Conservation (phyloP, 108 stramenopile genomes). For the Craspedostauros australis region DNA sequence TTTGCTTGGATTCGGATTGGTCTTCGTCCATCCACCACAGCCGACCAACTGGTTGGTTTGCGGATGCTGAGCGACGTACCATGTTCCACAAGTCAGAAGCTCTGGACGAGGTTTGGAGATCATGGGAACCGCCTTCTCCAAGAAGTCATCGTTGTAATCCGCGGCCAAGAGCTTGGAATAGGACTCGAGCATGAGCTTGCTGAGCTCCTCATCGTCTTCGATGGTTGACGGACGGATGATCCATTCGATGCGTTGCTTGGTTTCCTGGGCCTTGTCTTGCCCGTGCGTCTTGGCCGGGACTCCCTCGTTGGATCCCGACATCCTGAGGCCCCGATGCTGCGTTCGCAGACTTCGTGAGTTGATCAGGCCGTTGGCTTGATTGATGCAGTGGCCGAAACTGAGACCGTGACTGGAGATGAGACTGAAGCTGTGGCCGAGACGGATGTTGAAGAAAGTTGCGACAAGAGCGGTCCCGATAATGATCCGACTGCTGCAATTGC, state of each 20-base stretch:
- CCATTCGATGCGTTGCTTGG: slow-evolving; percentile 13
- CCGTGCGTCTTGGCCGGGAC: too few relatives aligned
- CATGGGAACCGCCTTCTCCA: slow-evolving; percentile 9
- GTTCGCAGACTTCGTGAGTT: too few relatives aligned
- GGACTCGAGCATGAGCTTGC: neutral
- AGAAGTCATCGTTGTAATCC: slow-evolving; percentile 9
- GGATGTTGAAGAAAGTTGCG: too few relatives aligned
- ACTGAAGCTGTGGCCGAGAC: too few relatives aligned
- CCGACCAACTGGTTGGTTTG: slow-evolving; percentile 1
- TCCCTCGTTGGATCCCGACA: too few relatives aligned
- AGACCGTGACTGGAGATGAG: too few relatives aligned
- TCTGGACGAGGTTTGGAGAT: slow-evolving; percentile 5
- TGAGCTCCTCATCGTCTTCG: slow-evolving; percentile 7
- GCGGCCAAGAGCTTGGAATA: slow-evolving; percentile 1
- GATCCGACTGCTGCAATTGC: too few relatives aligned
- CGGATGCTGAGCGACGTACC: slow-evolving; percentile 26
- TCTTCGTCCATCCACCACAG: slow-evolving; percentile 24
- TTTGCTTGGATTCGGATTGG: neutral
- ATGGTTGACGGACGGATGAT: slow-evolving; percentile 13
- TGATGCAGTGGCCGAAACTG: too few relatives aligned
- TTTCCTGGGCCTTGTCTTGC: neutral
- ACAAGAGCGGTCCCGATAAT: too few relatives aligned
- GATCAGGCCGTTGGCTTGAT: too few relatives aligned
- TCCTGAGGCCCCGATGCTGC: too few relatives aligned
- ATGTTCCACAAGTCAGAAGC: slow-evolving; percentile 20